Evolutionary conservation across 768 basidiomycete species (phyloP), one percentile per base, ranked within the genome.

Genomic region (Termitomyces sp.): DNA sequence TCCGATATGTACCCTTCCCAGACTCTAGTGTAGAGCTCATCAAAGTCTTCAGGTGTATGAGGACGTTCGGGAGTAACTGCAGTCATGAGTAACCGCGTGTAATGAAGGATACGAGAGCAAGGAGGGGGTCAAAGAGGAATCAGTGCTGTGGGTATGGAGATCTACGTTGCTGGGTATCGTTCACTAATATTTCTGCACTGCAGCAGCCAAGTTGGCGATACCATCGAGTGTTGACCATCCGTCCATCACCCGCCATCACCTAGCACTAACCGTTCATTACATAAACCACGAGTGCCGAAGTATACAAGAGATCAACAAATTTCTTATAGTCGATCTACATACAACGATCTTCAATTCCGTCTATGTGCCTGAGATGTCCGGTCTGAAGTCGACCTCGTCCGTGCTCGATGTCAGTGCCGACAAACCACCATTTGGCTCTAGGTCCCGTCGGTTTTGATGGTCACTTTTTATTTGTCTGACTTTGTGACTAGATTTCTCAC

Each of bases 381-480:
- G 32, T 8, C 33, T 58, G 53, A 79, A 79, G 57, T 65, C 69
- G 10, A 78, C 81, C 1, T 90, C 88, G 0, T 91, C 89, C 0
- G 87, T 91, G 2, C 83, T 84, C 65, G 80, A 87, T 62, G 70
- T 85, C 59, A 64, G 58, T 26, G 71, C 74, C 9, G 76, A 79
- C 20, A 79, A 82, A 57, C 87, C 87, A 1, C 81, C 87, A 0
- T 90, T 90, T 67, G 88, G 88, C 13, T 86, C 88, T 24, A 80
- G 88, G 86, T 83, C 60, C 72, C 54, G 36, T 26, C 10, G 33
- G 47, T 56, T 55, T 1, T 43, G 32, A 24, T 16, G 20, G 40
- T 52, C 57, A 0, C 44, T 54, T 24, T 13, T 50, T 26, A 28
- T 11, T 35, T 28, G 10, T 40, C 46, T 35, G 18, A 26, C n/a